These are phyloP conservation scores for Neoboletus magnificus DNA, from an alignment of 768 basidiomycete genomes.

Conservation along the genomic window DNA sequence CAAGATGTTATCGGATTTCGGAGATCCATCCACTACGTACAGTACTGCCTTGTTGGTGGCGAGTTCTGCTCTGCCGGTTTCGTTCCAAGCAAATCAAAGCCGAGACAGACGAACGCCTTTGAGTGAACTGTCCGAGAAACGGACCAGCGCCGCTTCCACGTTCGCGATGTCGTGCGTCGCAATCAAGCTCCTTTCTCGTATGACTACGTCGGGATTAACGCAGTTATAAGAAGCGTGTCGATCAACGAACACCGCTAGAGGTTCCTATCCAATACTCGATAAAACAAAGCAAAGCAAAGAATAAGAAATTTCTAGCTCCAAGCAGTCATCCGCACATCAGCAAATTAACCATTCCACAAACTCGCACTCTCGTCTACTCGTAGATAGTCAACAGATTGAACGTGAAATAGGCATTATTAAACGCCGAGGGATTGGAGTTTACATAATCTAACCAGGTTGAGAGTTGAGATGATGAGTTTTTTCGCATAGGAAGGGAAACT, in stretches of 20 bases:
- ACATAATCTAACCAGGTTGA: slow-evolving; percentile 29
- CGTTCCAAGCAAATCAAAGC: background rate
- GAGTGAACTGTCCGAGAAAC: background rate
- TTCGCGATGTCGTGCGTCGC: background rate
- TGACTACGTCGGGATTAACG: background rate
- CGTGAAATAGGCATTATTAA: slow-evolving; percentile 40
- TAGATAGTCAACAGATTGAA: slow-evolving; percentile 39
- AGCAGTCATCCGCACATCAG: background rate
- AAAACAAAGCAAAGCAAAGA: background rate
- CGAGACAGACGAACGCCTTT: background rate
- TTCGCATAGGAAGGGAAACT: slow-evolving; percentile 3
- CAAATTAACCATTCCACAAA: background rate
- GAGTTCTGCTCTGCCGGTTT: too few species aligned
- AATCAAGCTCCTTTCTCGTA: background rate
- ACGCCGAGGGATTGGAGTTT: slow-evolving; percentile 36
- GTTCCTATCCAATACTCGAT: background rate
- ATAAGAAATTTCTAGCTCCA: background rate
- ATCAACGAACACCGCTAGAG: background rate
- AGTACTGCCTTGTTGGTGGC: too few species aligned
- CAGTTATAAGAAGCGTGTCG: background rate
- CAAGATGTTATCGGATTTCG: background rate
- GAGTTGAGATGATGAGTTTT: background rate
- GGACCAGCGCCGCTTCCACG: background rate
- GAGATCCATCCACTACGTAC: background rate
- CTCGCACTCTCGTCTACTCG: slow-evolving; percentile 15